Percentiles rank a stretch among this genome's conserved stretches.
Evolutionary conservation across 2,329 filamentous ascomycete species (phyloP).

Genomic region (Endoconidiophora laricicola): DNA sequence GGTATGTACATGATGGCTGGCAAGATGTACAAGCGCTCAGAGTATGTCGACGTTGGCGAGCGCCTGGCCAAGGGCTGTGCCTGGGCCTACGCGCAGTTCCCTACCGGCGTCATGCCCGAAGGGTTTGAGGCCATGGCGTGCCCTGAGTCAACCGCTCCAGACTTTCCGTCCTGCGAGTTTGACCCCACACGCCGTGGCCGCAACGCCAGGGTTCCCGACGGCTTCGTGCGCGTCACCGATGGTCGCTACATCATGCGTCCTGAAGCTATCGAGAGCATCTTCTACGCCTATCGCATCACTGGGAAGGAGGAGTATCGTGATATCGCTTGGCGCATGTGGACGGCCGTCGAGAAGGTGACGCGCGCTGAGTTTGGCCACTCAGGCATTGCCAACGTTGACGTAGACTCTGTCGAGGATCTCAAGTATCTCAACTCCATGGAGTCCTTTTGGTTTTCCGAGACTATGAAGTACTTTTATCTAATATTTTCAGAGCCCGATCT

Average conservation of each 20-base stretch:
- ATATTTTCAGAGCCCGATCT: slow-evolving; percentile 50
- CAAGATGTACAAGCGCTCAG: slow-evolving; percentile 35
- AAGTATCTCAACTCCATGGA: slow-evolving; percentile 46
- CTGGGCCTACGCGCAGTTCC: slow-evolving; percentile 39
- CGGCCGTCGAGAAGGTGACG: slow-evolving; percentile 28
- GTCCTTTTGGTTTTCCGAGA: slow-evolving; percentile 59
- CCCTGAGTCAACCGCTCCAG: slow-evolving; percentile 17
- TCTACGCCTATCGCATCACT: slow-evolving; percentile 36
- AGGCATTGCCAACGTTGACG: slow-evolving; percentile 23
- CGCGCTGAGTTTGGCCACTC: slow-evolving; percentile 31
- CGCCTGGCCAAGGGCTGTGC: slow-evolving; percentile 37
- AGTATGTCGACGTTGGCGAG: slow-evolving; percentile 32
- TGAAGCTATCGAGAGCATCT: slow-evolving; percentile 37
- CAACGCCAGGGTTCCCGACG: slow-evolving; percentile 28
- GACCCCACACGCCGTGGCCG: slow-evolving; percentile 16
- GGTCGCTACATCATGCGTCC: slow-evolving; percentile 33
- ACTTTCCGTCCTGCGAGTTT: slow-evolving; percentile 17
- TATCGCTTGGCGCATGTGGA: slow-evolving; percentile 36
- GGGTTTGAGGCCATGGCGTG: slow-evolving; percentile 31
- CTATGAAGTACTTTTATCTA: slow-evolving; percentile 59
- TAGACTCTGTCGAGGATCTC: slow-evolving; percentile 21
- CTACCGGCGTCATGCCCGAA: slow-evolving; percentile 43
- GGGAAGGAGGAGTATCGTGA: slow-evolving; percentile 31
- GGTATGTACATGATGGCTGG: slow-evolving; percentile 55
- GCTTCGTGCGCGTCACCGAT: slow-evolving; percentile 43